Evolutionary conservation across 257 asterid genomes (phyloP), one percentile per base, ranked within the genome.

Genomic region (Nicotiana obtusifolia): DNA sequence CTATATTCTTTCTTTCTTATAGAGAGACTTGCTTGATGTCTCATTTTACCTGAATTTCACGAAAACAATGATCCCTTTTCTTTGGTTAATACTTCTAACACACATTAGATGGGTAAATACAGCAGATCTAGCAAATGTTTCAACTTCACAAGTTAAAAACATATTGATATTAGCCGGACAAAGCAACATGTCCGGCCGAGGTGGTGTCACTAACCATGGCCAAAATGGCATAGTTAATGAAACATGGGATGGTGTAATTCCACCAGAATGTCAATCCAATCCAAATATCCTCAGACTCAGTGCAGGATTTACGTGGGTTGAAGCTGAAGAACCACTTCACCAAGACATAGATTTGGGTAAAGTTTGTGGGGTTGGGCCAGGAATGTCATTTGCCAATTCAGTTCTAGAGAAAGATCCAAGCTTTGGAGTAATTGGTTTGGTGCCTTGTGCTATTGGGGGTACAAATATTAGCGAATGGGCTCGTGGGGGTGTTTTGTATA

Each of bases 181-280:
- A 30, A 92, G 97, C 90, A 95, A 95, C 84, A 95, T 95, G 99
- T 82, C 98, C 31, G 98, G 98, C 37, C 85, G 98, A 7, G 99
- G 98, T 0, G 98, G 97, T 9, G 95, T 92, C 2, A 30, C 82
- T 16, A 87, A 91, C 64, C 79, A 75, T 49, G 79, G 79, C 24
- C 79, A 75, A 75, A 75, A 75, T 49, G 62, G 62, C 61, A 28
- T 75, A 33, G 62, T 30, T 49, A 75, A 75, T 75, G 79, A 14
- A 84, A 87, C 90, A 1, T 95, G 98, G 98, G 95, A 95, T 67
- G 90, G 91, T 0, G 20, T 84, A 9, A 82, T 93, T 19, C 98
- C 98, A 0, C 86, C 78, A 0, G 84, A 90, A 30, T 90, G 92
- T 85, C 84, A 10, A 2, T 17, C 94, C 78, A 79, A 80, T 22